Percentiles rank a stretch among this genome's conserved stretches.
Conservation (phyloP, 129 eudicot species). For the Erigeron canadensis region DNA sequence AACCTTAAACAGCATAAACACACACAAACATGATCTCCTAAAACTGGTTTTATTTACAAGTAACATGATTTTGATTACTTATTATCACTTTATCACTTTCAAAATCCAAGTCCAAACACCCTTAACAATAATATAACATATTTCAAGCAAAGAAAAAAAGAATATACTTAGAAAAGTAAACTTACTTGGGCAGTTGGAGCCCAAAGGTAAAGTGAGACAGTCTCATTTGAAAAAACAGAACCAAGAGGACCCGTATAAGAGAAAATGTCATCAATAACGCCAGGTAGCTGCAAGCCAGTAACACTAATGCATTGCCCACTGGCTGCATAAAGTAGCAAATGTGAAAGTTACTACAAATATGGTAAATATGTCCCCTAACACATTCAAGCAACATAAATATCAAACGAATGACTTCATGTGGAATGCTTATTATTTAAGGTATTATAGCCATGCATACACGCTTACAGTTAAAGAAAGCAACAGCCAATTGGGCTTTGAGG, state of each 20-base stretch:
- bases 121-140: not conserved
- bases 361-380: not conserved
- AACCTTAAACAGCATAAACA: too few species aligned
- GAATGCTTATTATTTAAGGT: not conserved
- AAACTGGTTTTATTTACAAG: too few species aligned
- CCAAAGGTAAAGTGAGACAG: constrained; percentile 75
- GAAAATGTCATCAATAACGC: constrained; percentile 81
- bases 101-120: not conserved
- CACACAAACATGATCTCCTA: too few species aligned
- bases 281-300: constrained; percentile 89
- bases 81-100: too few species aligned
- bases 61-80: too few species aligned
- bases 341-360: not conserved
- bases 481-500: constrained; percentile 73
- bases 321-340: constrained; percentile 41
- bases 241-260: constrained; percentile 90
- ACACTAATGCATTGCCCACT: constrained; percentile 56
- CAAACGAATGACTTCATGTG: too few species aligned
- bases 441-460: not conserved
- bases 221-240: constrained; percentile 59
- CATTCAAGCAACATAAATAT: too few species aligned
- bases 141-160: constrained; percentile 1
- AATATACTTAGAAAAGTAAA: not conserved
- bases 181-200: constrained; percentile 94
- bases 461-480: constrained; percentile 72